Conservation (phyloP, 2,329 filamentous ascomycete genomes). For the Apiospora rasikravindrae region DNA sequence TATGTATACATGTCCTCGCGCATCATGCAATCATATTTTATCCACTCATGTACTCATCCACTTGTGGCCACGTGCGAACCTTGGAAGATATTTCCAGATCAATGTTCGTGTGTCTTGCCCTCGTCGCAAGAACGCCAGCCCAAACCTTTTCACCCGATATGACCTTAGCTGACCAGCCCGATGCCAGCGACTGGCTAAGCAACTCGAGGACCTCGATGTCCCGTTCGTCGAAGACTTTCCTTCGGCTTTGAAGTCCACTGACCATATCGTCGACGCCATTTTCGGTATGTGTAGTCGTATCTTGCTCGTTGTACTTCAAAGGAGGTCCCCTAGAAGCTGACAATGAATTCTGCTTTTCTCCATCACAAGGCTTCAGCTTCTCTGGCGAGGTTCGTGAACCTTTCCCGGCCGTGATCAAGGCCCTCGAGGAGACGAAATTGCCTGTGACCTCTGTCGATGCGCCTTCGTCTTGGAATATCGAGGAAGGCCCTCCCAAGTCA, state of each 20-base stretch:
- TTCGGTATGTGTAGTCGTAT: conserved; percentile 66
- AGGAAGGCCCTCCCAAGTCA: conserved; percentile 77
- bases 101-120: conserved; percentile 9
- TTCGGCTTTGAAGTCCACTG: conserved; percentile 66
- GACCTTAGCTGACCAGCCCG: conserved; percentile 12
- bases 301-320: conserved; percentile 14
- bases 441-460: conserved; percentile 91
- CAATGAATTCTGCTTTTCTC: conserved; percentile 26
- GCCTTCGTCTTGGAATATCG: conserved; percentile 94
- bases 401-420: conserved; percentile 80
- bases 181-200: conserved; percentile 75
- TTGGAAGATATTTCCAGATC: not conserved
- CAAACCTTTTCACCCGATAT: not conserved
- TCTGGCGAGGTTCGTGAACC: conserved; percentile 90
- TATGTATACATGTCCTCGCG: conserved; percentile 10
- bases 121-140: conserved; percentile 14
- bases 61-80: not conserved
- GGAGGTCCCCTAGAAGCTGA: conserved; percentile 20
- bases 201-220: conserved; percentile 81
- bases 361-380: conserved; percentile 79
- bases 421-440: conserved; percentile 73
- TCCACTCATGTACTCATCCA: conserved; percentile 3
- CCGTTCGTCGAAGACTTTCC: conserved; percentile 85
- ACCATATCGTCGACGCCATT: conserved; percentile 90
- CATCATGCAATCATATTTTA: not conserved